Conservation (phyloP, 148 eudicot species). For the Amaranthus palmeri region DNA sequence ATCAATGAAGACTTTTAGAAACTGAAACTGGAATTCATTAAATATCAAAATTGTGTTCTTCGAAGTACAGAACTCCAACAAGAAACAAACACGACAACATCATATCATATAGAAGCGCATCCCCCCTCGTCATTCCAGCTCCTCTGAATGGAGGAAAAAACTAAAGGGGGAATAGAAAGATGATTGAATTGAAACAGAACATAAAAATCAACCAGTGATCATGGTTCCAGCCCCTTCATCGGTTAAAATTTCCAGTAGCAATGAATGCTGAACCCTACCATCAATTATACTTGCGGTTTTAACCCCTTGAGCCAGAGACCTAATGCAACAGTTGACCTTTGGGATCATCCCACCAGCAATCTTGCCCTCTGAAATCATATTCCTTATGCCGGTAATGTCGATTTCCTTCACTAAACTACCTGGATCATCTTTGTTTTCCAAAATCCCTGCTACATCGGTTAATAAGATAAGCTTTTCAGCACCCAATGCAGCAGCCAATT, state of each 20-base stretch:
- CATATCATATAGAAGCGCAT: background rate
- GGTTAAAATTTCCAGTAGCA: conserved; percentile 67
- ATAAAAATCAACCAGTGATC: conserved; percentile 55
- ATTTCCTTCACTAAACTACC: conserved; percentile 66
- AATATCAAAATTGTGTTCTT: conserved; percentile 1
- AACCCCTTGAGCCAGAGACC: conserved; percentile 77
- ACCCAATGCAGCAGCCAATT: conserved; percentile 68
- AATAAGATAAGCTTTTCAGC: conserved; percentile 80
- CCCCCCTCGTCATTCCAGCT: background rate
- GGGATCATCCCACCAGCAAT: conserved; percentile 92
- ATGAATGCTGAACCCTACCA: conserved; percentile 64
- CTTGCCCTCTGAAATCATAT: conserved; percentile 64
- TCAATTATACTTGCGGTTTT: conserved; percentile 75
- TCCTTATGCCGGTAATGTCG: conserved; percentile 67
- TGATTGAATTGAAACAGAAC: background rate
- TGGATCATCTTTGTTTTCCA: conserved; percentile 52
- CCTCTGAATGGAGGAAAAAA: background rate
- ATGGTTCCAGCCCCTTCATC: conserved; percentile 88
- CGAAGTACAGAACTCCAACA: background rate
- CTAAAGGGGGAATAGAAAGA: background rate
- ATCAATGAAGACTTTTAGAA: background rate
- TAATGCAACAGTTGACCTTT: conserved; percentile 72
- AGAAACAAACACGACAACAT: background rate
- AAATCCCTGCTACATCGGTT: conserved; percentile 81
- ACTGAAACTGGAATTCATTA: background rate